A percentile compares a stretch with the other conserved stretches of the same genome.
Evolutionary conservation across 192 early-diverging fungal genomes (phyloP).

Genomic region (Linnemannia elongata): DNA sequence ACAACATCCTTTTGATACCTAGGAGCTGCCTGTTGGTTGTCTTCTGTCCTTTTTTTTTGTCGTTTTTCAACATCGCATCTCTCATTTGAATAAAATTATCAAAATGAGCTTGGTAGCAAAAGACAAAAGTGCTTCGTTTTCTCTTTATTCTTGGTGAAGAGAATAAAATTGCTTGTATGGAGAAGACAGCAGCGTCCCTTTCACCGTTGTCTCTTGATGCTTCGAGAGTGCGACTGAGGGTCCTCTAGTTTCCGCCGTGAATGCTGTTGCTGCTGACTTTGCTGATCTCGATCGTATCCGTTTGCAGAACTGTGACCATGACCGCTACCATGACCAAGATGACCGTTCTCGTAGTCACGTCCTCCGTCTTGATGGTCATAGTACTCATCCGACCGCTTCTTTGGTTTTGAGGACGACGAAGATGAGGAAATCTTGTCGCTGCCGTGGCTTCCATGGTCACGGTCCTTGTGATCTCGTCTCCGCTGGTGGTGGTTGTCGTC

Average conservation of each 20-base stretch:
- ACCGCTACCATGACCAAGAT: background rate
- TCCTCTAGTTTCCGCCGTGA: conserved; percentile 26
- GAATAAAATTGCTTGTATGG: background rate
- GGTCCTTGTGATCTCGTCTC: conserved; percentile 25
- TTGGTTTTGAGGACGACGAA: background rate
- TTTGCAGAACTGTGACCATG: conserved; percentile 12
- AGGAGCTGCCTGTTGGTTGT: background rate
- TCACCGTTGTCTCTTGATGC: conserved; percentile 39
- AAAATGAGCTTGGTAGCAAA: background rate
- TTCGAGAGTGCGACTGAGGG: conserved; percentile 2
- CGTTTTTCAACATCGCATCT: conserved; percentile 7
- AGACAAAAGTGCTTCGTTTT: background rate
- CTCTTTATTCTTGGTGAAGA: background rate
- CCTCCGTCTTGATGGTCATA: conserved; percentile 1
- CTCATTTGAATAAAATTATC: background rate
- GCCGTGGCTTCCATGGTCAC: background rate
- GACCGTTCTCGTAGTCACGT: conserved; percentile 1
- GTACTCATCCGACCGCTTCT: background rate
- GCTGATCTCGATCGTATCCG: conserved; percentile 24
- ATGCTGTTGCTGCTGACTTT: background rate
- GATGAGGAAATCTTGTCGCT: background rate
- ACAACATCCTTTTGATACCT: conserved; percentile 16
- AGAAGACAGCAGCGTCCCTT: background rate
- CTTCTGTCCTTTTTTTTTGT: background rate
- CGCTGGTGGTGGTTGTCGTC: background rate